Evolutionary conservation across 169 alveolate species (phyloP).

Genomic region (Cyclospora cayetanensis): DNA sequence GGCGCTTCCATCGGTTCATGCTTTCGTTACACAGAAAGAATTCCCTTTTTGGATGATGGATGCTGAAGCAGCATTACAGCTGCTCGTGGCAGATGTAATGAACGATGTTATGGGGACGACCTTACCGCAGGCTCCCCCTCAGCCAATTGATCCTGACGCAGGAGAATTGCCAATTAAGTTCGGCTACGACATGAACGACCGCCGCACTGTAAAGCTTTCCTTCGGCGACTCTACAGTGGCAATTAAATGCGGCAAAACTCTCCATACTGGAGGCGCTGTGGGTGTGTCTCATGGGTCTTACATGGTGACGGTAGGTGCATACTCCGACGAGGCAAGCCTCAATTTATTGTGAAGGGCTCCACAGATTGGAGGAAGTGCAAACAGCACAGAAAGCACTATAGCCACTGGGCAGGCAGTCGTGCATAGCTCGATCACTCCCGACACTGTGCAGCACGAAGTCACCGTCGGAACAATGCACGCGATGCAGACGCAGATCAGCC

Average conservation of each 20-base stretch:
- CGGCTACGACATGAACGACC: slow-evolving; percentile 20
- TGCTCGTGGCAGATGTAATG: slow-evolving; percentile 29
- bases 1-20: neutral
- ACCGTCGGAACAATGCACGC: neutral
- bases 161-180: neutral
- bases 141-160: neutral
- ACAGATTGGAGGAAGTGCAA: neutral
- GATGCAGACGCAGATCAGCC: neutral
- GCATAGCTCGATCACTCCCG: neutral
- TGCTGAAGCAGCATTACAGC: slow-evolving; percentile 46
- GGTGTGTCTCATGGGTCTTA: slow-evolving; percentile 37
- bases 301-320: slow-evolving; percentile 8
- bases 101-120: slow-evolving; percentile 6
- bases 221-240: slow-evolving; percentile 6
- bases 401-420: neutral
- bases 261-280: slow-evolving; percentile 23
- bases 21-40: neutral
- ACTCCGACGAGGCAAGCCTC: neutral
- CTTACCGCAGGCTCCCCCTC: neutral
- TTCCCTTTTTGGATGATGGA: slow-evolving; percentile 38
- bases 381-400: neutral
- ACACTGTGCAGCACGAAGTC: neutral
- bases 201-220: slow-evolving; percentile 15
- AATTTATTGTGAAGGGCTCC: neutral
- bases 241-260: slow-evolving; percentile 7